Evolutionary conservation across 192 early-diverging fungal species (phyloP), one percentile per base, ranked within the genome.

Genomic region (Pecoramyces ruminantium): DNA sequence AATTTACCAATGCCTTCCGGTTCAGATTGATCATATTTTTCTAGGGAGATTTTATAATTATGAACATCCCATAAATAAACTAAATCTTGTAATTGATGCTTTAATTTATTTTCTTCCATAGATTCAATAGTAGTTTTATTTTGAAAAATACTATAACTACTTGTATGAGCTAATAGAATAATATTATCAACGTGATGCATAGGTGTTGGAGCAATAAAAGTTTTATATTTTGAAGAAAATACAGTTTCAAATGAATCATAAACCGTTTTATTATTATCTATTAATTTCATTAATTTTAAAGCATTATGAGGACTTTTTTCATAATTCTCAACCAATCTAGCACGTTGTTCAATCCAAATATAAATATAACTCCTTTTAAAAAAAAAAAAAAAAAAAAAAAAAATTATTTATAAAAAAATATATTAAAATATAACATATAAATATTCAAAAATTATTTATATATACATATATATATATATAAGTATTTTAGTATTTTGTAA

Each of bases 41-140:
- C 84, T 29, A 93, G 84, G 2, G 83, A 78, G 16, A 91, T 80
- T 11, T 58, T 78, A 79, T 89, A 81, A 14, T 80, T 78, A 81
- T 92, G 92, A 82, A 40, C 38, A 42, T 84, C 85, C 82, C 89
- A 89, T 14, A 93, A 81, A 78, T 86, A 81, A 0, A 83, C 86
- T 9, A 93, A 82, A 77, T 93, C 92, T 14, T 85, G 84, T 21
- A 93, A 84, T 81, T 93, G 91, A 67, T 80, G 78, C 38, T 85
- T 88, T 34, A 89, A 82, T 17, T 39, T 79, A 29, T 38, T 81
- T 51, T 83, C 29, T 83, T 13, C 79, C 77, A 42, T 85, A 4
- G 25, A 67, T n/a, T 67, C 51, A 5, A n/a, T 67, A 1, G 51
- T 67, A n/a, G 3, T 67, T n/a, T 67, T 67, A 67, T 67, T 67